Conservation (phyloP, 2,329 filamentous ascomycete genomes). For the Polytolypa hystricis region DNA sequence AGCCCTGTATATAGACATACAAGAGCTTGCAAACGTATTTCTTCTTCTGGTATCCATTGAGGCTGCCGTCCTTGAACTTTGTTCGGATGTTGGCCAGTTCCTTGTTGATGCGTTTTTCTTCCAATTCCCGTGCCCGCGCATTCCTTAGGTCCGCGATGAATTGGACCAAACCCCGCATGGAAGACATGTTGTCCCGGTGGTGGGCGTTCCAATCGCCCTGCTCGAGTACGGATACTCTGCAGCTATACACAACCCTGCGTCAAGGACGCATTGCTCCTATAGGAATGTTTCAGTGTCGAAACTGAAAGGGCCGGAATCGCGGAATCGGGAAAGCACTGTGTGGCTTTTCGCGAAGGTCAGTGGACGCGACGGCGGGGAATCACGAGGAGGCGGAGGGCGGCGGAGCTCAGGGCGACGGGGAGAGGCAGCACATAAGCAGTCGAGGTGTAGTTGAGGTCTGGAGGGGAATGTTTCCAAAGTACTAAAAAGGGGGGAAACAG, state of each 20-base stretch:
- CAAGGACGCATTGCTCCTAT: slow-evolving; percentile 4
- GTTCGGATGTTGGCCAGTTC: slow-evolving; percentile 96
- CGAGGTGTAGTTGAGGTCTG: too few species aligned
- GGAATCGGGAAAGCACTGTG: too few species aligned
- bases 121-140: slow-evolving; percentile 83
- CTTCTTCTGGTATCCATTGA: slow-evolving; percentile 98
- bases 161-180: slow-evolving; percentile 69
- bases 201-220: slow-evolving; percentile 5
- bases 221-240: slow-evolving; percentile 1
- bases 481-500: too few species aligned
- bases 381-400: too few species aligned
- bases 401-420: too few species aligned
- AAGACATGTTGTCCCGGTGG: slow-evolving; percentile 27
- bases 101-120: slow-evolving; percentile 99
- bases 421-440: too few species aligned
- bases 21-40: slow-evolving; percentile 99
- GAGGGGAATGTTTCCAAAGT: too few species aligned
- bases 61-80: slow-evolving; percentile 91
- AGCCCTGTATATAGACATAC: slow-evolving; percentile 97
- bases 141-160: slow-evolving; percentile 97
- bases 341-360: too few species aligned
- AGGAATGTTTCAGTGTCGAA: too few species aligned
- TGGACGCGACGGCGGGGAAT: too few species aligned
- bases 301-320: too few species aligned
- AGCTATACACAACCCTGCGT: slow-evolving; percentile 4